Conservation (phyloP, 768 basidiomycete genomes). For the Mycena olivaceomarginata region DNA sequence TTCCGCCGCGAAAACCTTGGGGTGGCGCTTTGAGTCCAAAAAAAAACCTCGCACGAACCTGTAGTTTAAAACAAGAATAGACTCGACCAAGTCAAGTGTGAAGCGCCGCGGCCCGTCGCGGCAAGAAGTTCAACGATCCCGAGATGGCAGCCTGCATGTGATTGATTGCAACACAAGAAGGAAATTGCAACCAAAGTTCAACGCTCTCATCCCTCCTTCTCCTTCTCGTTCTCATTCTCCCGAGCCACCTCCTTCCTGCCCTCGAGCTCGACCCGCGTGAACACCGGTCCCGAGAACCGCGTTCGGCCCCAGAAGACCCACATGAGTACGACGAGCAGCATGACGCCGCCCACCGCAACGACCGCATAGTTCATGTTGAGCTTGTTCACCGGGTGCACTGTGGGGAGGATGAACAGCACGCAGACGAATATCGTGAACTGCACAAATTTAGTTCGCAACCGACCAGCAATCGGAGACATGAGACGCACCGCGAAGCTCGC, state of each 20-base stretch:
- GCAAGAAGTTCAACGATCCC: neutral
- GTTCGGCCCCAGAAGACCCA: slow-evolving; percentile 70
- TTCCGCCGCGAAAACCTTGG: too few relatives aligned
- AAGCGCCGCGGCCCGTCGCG: neutral
- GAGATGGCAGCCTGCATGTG: neutral
- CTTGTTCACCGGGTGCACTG: slow-evolving; percentile 68
- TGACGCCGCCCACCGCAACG: slow-evolving; percentile 69
- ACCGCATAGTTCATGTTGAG: slow-evolving; percentile 77
- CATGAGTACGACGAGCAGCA: slow-evolving; percentile 64
- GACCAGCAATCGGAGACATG: neutral
- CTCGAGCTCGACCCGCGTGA: slow-evolving; percentile 50
- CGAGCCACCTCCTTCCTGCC: neutral
- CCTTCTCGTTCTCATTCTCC: slow-evolving; percentile 2
- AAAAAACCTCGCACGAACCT: neutral
- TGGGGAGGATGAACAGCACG: slow-evolving; percentile 73
- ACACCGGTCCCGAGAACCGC: slow-evolving; percentile 66
- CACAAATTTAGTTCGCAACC: neutral
- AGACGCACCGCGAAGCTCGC: slow-evolving; percentile 65
- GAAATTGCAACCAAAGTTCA: neutral
- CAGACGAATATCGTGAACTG: slow-evolving; percentile 74
- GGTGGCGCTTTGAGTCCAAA: neutral
- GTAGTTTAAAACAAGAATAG: neutral
- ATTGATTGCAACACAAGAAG: neutral
- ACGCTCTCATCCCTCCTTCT: slow-evolving; percentile 8
- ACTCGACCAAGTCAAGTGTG: neutral